These are phyloP conservation scores for Clavispora santaluciae DNA, from an alignment of 805 yeast genomes.

Conservation along the genomic window DNA sequence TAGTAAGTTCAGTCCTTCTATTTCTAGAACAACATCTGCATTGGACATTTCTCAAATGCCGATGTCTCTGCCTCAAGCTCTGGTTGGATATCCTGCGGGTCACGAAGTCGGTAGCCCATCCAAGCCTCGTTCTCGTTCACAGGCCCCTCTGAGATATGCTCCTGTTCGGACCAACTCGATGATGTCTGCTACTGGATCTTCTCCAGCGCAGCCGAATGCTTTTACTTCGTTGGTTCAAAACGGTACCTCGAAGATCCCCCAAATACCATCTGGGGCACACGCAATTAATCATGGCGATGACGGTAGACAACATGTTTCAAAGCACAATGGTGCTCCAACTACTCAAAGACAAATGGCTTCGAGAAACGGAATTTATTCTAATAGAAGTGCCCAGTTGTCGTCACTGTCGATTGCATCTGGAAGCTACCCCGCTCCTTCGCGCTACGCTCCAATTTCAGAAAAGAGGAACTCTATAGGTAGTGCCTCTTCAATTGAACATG, in stretches of 20 bases:
- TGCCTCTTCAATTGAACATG: background rate
- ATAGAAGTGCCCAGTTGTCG: slow-evolving; percentile 14
- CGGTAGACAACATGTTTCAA: background rate
- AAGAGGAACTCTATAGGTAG: background rate
- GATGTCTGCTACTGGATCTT: background rate
- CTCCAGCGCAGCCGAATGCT: background rate
- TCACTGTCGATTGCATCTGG: slow-evolving; percentile 18
- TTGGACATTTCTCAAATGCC: slow-evolving; percentile 26
- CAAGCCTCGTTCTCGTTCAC: slow-evolving; percentile 4
- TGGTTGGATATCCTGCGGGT: slow-evolving; percentile 1
- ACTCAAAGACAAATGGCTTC: background rate
- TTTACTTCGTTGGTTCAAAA: background rate
- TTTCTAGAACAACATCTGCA: slow-evolving; percentile 51
- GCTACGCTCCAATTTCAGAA: background rate
- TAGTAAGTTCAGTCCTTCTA: slow-evolving; percentile 64
- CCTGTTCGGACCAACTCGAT: slow-evolving; percentile 2
- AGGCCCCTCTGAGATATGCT: slow-evolving; percentile 7
- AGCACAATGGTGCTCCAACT: background rate
- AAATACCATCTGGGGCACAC: background rate
- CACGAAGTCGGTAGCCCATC: slow-evolving; percentile 11
- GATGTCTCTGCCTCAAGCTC: background rate
- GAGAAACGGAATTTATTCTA: slow-evolving; percentile 3
- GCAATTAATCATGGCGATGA: background rate
- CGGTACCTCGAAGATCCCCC: background rate
- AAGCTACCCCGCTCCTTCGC: background rate